These are phyloP conservation scores for Sicyos edulis DNA, from an alignment of 306 rosid genomes.

Conservation along the genomic window DNA sequence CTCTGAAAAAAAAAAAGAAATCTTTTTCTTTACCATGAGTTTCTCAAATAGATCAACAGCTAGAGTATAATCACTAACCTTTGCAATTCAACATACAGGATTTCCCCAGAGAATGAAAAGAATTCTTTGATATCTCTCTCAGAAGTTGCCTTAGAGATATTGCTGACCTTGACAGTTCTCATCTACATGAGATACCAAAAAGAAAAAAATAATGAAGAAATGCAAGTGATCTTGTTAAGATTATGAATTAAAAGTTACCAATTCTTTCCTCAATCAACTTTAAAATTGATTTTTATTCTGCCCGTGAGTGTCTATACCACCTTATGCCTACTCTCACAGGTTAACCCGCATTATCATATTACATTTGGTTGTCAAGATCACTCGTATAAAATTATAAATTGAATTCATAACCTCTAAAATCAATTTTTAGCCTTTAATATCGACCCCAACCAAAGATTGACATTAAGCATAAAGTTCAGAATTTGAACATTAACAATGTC, in stretches of 20 bases:
- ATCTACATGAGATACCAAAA: slow-evolving; percentile 31
- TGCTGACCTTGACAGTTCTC: slow-evolving; percentile 64
- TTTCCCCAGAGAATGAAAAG: slow-evolving; percentile 81
- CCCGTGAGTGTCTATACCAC: too few species aligned
- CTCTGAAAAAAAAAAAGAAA: slow-evolving; percentile 32
- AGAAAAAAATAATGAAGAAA: neutral
- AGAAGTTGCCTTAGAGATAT: slow-evolving; percentile 50
- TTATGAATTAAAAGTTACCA: neutral
- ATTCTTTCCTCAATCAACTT: neutral
- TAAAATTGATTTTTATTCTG: too few species aligned
- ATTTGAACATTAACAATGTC: neutral
- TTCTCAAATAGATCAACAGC: slow-evolving; percentile 6
- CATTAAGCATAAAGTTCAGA: neutral
- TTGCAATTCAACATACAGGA: slow-evolving; percentile 65
- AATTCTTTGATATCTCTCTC: slow-evolving; percentile 61
- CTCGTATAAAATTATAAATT: too few species aligned
- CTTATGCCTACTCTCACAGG: too few species aligned
- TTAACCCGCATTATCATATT: too few species aligned
- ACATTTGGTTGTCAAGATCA: too few species aligned
- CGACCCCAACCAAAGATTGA: neutral
- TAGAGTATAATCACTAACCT: slow-evolving; percentile 41
- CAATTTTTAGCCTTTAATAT: too few species aligned
- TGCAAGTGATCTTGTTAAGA: neutral
- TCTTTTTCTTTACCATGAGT: slow-evolving; percentile 17
- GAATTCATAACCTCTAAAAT: too few species aligned